Percentiles rank a stretch among this genome's conserved stretches.
Evolutionary conservation across 139 green algal species (phyloP).

Genomic region (Haematococcus sp.): DNA sequence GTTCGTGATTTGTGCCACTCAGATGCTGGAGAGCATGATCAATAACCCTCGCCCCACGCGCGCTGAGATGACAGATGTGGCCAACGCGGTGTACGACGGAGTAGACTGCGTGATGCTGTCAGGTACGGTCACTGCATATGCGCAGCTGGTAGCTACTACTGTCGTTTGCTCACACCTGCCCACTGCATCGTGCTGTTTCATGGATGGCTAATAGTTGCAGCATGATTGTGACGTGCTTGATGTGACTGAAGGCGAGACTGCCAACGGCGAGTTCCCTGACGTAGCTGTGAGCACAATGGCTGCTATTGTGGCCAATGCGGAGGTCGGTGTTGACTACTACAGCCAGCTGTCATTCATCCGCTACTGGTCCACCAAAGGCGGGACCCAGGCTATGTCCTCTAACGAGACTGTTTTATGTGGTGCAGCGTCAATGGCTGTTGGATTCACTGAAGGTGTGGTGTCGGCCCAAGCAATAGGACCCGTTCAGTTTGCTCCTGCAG

Average conservation of each 20-base stretch:
- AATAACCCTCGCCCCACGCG: conserved; percentile 63
- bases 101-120: conserved; percentile 65
- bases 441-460: conserved; percentile 32
- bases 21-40: conserved; percentile 76
- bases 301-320: conserved; percentile 72
- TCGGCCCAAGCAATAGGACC: no score
- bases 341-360: conserved; percentile 11
- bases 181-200: no score
- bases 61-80: conserved; percentile 87
- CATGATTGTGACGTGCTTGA: no score
- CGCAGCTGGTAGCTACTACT: no score
- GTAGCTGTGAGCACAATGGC: conserved; percentile 76
- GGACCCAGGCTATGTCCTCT: conserved; percentile 21
- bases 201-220: no score
- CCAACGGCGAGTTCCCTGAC: conserved; percentile 70
- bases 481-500: not conserved
- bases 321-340: conserved; percentile 61
- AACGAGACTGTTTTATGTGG: conserved; percentile 36
- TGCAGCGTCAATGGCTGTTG: conserved; percentile 34
- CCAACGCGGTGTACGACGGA: conserved; percentile 69
- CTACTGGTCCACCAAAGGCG: conserved; percentile 28
- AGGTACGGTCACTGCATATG: conserved; percentile 7
- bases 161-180: no score
- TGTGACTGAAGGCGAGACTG: conserved; percentile 62
- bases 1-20: conserved; percentile 55